These are phyloP conservation scores for Serpula lacrymans DNA, from an alignment of 768 basidiomycete genomes.

Conservation along the genomic window DNA sequence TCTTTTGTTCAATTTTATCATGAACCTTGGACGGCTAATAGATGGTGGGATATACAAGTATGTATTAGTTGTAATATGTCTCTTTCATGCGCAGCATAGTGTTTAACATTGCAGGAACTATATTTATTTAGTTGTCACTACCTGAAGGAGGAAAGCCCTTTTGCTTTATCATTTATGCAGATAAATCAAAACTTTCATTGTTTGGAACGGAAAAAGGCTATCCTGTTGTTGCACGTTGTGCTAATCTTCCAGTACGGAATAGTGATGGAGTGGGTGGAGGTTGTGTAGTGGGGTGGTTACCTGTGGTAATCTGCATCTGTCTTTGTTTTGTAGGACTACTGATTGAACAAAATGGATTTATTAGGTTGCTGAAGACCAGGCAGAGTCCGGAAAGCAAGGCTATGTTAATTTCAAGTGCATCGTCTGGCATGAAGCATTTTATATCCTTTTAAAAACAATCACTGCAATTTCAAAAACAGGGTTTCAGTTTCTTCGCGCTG, in stretches of 20 bases:
- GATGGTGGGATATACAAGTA: conserved; percentile 38
- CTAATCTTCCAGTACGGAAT: conserved; percentile 16
- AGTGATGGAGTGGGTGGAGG: conserved; percentile 14
- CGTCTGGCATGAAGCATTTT: conserved; percentile 37
- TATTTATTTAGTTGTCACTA: conserved; percentile 1
- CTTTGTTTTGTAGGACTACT: not conserved
- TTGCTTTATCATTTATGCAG: conserved; percentile 13
- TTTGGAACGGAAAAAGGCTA: conserved; percentile 19
- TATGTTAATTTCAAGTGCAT: conserved; percentile 31
- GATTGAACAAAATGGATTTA: not conserved
- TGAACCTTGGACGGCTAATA: conserved; percentile 37
- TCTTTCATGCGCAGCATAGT: not conserved
- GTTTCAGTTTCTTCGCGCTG: conserved; percentile 19
- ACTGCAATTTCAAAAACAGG: conserved; percentile 17
- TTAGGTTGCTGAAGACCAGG: conserved; percentile 30
- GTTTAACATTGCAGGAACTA: not conserved
- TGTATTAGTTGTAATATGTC: not conserved
- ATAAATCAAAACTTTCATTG: conserved; percentile 13
- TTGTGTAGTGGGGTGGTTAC: conserved; percentile 13
- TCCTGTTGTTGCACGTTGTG: conserved; percentile 11
- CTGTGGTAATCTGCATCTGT: conserved; percentile 7
- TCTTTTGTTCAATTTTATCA: conserved; percentile 24
- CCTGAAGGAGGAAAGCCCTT: conserved; percentile 4
- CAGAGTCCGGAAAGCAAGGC: conserved; percentile 24
- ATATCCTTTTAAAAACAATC: conserved; percentile 27